Percentiles rank a stretch among this genome's conserved stretches.
Evolutionary conservation across 2,329 filamentous ascomycete species (phyloP).

Genomic region (Herpotrichia juniperi): DNA sequence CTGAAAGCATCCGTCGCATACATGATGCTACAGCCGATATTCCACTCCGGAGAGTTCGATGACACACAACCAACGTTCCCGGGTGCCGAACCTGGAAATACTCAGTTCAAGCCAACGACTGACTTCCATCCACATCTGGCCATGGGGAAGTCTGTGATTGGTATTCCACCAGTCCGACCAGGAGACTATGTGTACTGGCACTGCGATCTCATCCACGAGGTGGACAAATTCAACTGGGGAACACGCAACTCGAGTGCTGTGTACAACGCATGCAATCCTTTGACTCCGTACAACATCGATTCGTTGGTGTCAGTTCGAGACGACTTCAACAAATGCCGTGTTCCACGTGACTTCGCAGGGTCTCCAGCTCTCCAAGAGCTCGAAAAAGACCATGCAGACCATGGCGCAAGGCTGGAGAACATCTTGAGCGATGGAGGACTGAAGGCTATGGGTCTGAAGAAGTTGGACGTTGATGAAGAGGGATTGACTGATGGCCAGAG

Average conservation of each 20-base stretch:
- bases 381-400: slow-evolving; percentile 14
- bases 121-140: slow-evolving; percentile 20
- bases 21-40: slow-evolving; percentile 24
- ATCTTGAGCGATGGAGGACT: slow-evolving; percentile 17
- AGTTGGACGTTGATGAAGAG: slow-evolving; percentile 23
- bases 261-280: slow-evolving; percentile 26
- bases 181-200: slow-evolving; percentile 34
- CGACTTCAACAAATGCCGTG: slow-evolving; percentile 11
- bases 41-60: slow-evolving; percentile 23
- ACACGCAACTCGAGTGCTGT: slow-evolving; percentile 24
- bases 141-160: slow-evolving; percentile 20
- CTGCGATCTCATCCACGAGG: slow-evolving; percentile 29
- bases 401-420: slow-evolving; percentile 17
- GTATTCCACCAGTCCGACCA: slow-evolving; percentile 23
- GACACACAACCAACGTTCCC: slow-evolving; percentile 12
- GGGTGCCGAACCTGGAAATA: slow-evolving; percentile 8
- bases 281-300: slow-evolving; percentile 24
- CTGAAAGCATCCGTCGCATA: slow-evolving; percentile 26
- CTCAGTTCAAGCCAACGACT: slow-evolving; percentile 8
- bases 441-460: slow-evolving; percentile 18
- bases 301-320: slow-evolving; percentile 15
- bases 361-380: neutral
- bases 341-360: slow-evolving; percentile 18
- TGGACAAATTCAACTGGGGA: slow-evolving; percentile 25
- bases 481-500: slow-evolving; percentile 20